These are phyloP conservation scores for Parachlorella kessleri DNA, from an alignment of 139 green algal species.

Conservation along the genomic window DNA sequence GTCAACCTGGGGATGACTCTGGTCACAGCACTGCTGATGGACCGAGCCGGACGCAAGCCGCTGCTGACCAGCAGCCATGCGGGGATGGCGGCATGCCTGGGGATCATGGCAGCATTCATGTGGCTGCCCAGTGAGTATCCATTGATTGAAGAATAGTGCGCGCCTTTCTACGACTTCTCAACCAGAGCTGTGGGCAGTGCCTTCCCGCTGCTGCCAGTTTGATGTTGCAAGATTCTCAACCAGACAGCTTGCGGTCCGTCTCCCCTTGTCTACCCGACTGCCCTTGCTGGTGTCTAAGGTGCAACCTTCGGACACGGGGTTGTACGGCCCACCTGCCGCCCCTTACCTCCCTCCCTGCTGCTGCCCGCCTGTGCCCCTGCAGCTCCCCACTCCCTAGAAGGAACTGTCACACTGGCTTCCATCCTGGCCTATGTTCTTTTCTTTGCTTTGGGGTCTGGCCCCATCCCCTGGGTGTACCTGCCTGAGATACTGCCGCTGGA, in stretches of 20 bases:
- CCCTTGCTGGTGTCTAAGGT: too few relatives aligned
- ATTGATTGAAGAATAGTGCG: too few relatives aligned
- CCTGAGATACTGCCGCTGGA: slow-evolving; percentile 68
- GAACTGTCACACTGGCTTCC: slow-evolving; percentile 35
- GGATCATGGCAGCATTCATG: slow-evolving; percentile 30
- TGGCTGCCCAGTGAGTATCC: slow-evolving; percentile 36
- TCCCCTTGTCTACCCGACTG: too few relatives aligned
- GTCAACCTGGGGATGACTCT: slow-evolving; percentile 64
- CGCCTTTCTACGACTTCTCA: background rate
- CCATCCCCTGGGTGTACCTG: slow-evolving; percentile 79
- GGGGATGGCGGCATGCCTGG: slow-evolving; percentile 65
- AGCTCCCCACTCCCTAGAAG: slow-evolving; percentile 25
- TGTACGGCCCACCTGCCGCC: too few relatives aligned
- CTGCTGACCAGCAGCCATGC: slow-evolving; percentile 65
- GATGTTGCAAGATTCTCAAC: too few relatives aligned
- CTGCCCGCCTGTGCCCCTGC: too few relatives aligned
- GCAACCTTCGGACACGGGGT: too few relatives aligned
- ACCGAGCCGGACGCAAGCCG: slow-evolving; percentile 45
- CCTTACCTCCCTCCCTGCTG: too few relatives aligned
- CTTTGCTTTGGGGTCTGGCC: slow-evolving; percentile 77
- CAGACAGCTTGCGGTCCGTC: too few relatives aligned
- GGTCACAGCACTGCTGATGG: slow-evolving; percentile 49
- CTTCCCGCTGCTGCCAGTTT: too few relatives aligned
- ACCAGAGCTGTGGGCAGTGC: too few relatives aligned
- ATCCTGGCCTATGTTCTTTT: slow-evolving; percentile 64